Percentiles rank a stretch among this genome's conserved stretches.
phyloP scores from a whole-genome alignment of 2,329 filamentous ascomycete species.

The Ciborinia camelliae region DNA sequence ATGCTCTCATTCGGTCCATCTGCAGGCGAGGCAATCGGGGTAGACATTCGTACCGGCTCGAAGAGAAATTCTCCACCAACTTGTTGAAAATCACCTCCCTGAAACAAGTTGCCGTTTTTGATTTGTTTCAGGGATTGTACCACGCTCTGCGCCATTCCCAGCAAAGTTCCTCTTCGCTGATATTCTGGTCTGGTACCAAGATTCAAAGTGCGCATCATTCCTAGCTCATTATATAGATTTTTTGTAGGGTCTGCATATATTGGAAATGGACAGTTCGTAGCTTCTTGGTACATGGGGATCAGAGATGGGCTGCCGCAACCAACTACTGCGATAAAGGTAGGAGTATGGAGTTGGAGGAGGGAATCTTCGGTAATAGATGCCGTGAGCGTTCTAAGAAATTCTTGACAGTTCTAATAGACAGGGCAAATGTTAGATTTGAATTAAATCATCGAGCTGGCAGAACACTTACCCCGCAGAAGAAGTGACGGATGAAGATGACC shows the following conservation, averaged over 20 bases:
- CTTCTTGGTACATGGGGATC: constrained; percentile 49
- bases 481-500: constrained; percentile 40
- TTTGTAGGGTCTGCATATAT: constrained; percentile 56
- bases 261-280: constrained; percentile 50
- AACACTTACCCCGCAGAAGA: constrained; percentile 39
- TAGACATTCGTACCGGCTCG: constrained; percentile 34
- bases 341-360: constrained; percentile 35
- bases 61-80: constrained; percentile 45
- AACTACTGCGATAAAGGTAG: constrained; percentile 47
- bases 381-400: constrained; percentile 36
- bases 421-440: not conserved
- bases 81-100: constrained; percentile 51
- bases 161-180: constrained; percentile 42
- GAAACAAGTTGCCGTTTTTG: constrained; percentile 42
- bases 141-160: constrained; percentile 40
- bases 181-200: constrained; percentile 50
- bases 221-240: constrained; percentile 51
- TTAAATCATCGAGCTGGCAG: not conserved
- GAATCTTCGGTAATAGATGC: constrained; percentile 32
- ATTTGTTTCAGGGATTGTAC: constrained; percentile 45
- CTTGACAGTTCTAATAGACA: constrained; percentile 38
- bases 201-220: constrained; percentile 49
- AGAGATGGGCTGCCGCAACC: constrained; percentile 55
- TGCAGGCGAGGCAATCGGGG: constrained; percentile 25
- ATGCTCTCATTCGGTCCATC: not conserved